These are phyloP conservation scores for Mortierella sp. DNA, from an alignment of 371 early-diverging fungal genomes.

Conservation along the genomic window DNA sequence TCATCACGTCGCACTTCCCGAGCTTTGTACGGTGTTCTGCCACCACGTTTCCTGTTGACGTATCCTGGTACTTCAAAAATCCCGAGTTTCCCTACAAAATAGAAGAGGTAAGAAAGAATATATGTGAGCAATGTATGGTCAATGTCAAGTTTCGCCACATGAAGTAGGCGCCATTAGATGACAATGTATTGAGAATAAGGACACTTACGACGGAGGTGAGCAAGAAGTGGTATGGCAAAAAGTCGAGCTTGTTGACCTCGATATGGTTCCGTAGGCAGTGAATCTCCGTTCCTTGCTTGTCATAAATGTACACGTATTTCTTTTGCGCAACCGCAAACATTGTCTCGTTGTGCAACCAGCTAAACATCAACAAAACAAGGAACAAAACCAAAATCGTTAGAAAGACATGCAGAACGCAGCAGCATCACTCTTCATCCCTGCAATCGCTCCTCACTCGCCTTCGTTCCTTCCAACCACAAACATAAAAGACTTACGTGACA, in stretches of 20 bases:
- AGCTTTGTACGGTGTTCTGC: constrained; percentile 85
- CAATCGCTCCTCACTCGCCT: neutral
- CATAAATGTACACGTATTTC: constrained; percentile 97
- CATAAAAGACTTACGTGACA: constrained; percentile 78
- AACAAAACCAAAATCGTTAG: constrained; percentile 10
- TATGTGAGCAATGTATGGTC: neutral
- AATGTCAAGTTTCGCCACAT: no score
- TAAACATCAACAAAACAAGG: constrained; percentile 28
- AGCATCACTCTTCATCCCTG: neutral
- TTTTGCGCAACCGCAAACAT: constrained; percentile 98
- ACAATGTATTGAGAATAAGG: neutral
- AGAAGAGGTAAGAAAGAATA: neutral
- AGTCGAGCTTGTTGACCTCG: constrained; percentile 89
- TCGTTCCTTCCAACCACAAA: neutral
- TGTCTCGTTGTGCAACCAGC: constrained; percentile 97
- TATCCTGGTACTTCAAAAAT: constrained; percentile 95
- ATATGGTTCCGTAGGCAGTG: constrained; percentile 92
- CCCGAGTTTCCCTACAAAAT: constrained; percentile 80
- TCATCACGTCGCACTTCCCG: constrained; percentile 85
- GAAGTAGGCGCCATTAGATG: neutral
- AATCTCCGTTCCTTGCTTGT: constrained; percentile 93
- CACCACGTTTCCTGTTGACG: constrained; percentile 93
- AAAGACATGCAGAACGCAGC: no score
- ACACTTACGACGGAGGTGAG: constrained; percentile 82
- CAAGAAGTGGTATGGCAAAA: constrained; percentile 98